Evolutionary conservation across 306 rosid genomes (phyloP).

Genomic region (Quercus aquifolioides): DNA sequence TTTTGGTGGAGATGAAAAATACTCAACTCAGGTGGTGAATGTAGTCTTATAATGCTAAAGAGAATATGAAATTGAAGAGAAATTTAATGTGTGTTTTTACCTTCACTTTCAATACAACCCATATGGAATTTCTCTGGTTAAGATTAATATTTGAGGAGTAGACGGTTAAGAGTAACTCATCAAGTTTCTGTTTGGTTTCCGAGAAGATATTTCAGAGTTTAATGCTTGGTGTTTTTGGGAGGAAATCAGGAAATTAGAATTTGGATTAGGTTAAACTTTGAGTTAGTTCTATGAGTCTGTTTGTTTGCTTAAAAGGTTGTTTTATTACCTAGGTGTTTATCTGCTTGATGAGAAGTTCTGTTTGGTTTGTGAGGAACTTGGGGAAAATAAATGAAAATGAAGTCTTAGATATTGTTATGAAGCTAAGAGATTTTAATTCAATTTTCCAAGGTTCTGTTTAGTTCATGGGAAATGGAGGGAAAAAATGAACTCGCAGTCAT

Average conservation of each 20-base stretch:
- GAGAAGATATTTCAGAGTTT: not conserved
- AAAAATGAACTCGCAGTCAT: not conserved
- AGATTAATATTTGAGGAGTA: not conserved
- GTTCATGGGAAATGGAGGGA: not conserved
- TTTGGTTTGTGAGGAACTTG: too few relatives aligned
- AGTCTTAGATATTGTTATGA: not conserved
- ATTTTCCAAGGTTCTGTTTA: conserved; percentile 6
- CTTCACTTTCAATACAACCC: not conserved
- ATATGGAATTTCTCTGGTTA: not conserved
- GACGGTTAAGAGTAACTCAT: not conserved
- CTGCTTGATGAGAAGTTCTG: not conserved
- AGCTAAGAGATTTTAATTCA: not conserved
- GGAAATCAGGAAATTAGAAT: not conserved
- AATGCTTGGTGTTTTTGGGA: not conserved
- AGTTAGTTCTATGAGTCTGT: not conserved
- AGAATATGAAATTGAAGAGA: not conserved
- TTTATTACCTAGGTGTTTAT: not conserved
- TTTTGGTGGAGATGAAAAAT: not conserved
- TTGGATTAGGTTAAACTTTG: too few relatives aligned
- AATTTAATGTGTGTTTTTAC: not conserved
- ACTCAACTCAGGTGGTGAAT: not conserved
- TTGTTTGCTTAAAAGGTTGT: not conserved
- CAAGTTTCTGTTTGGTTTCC: not conserved
- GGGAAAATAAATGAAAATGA: not conserved
- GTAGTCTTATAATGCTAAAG: not conserved